A percentile compares a stretch with the other conserved stretches of the same genome.
phyloP scores from a whole-genome alignment of 2,329 filamentous ascomycete genomes.

The Clonostachys rhizophaga region DNA sequence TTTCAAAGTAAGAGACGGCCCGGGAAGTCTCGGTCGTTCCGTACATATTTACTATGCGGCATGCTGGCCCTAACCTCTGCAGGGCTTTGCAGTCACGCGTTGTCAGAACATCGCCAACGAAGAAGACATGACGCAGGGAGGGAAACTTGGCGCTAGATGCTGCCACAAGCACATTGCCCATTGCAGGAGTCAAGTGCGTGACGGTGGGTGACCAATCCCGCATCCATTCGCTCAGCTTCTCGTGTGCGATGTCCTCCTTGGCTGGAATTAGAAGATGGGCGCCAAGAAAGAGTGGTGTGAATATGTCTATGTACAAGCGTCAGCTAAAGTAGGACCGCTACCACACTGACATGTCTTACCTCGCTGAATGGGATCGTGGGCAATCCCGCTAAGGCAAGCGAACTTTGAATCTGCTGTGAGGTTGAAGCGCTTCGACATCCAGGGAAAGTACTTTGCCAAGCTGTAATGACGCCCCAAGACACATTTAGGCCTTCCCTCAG shows the following conservation, averaged over 20 bases:
- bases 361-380: conserved; percentile 65
- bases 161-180: conserved; percentile 46
- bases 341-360: conserved; percentile 27
- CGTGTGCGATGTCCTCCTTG: conserved; percentile 80
- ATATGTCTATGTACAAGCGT: conserved; percentile 57
- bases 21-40: conserved; percentile 12
- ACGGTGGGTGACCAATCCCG: conserved; percentile 64
- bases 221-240: conserved; percentile 87
- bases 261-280: conserved; percentile 70
- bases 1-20: conserved; percentile 75
- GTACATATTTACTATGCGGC: conserved; percentile 10
- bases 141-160: conserved; percentile 76
- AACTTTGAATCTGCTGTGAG: conserved; percentile 70
- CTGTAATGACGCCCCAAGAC: conserved; percentile 85
- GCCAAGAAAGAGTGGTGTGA: conserved; percentile 85
- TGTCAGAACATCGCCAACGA: conserved; percentile 91
- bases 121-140: conserved; percentile 74
- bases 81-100: conserved; percentile 75
- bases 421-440: conserved; percentile 85
- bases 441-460: conserved; percentile 81
- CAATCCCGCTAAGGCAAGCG: conserved; percentile 80
- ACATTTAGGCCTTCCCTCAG: conserved; percentile 78
- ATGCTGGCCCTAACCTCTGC: conserved; percentile 61
- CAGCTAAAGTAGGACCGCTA: not conserved
- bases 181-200: conserved; percentile 85